Conservation (phyloP, 2,329 filamentous ascomycete genomes). For the Nannizziopsis arthrosporioides region DNA sequence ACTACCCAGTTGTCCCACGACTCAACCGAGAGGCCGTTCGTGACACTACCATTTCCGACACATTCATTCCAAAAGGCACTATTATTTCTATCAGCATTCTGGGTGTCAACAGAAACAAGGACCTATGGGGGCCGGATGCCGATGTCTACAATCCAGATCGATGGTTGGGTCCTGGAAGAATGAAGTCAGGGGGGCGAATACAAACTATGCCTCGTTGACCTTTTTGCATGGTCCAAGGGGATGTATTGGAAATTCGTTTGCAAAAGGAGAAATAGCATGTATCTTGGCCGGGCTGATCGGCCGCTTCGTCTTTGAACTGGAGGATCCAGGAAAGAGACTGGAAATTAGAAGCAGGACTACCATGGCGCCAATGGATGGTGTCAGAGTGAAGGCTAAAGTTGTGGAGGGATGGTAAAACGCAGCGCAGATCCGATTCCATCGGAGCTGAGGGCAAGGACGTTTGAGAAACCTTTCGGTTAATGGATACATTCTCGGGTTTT, state of each 20-base stretch:
- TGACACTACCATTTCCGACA: constrained; percentile 55
- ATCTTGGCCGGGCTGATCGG: constrained; percentile 67
- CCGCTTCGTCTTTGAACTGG: constrained; percentile 55
- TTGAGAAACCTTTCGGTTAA: neutral
- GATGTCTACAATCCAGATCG: constrained; percentile 65
- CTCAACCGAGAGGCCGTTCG: constrained; percentile 55
- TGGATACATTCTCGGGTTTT: no score
- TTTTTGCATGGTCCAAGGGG: constrained; percentile 78
- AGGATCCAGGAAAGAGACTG: constrained; percentile 51
- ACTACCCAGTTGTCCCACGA: constrained; percentile 58
- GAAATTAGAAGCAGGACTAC: constrained; percentile 60
- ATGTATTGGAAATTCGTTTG: constrained; percentile 74
- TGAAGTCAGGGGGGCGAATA: constrained; percentile 60
- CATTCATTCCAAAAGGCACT: constrained; percentile 58
- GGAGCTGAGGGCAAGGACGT: neutral
- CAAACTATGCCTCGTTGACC: constrained; percentile 66
- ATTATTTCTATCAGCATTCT: constrained; percentile 51
- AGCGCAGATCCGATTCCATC: no score
- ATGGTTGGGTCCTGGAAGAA: constrained; percentile 46
- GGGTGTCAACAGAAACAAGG: constrained; percentile 57
- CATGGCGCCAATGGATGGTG: constrained; percentile 57
- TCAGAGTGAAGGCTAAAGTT: constrained; percentile 56
- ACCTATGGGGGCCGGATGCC: constrained; percentile 68
- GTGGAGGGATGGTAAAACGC: constrained; percentile 64
- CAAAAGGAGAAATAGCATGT: constrained; percentile 73